Evolutionary conservation across 1,284 basidiomycete genomes (phyloP).

Genomic region (Ustilago cynodontis): DNA sequence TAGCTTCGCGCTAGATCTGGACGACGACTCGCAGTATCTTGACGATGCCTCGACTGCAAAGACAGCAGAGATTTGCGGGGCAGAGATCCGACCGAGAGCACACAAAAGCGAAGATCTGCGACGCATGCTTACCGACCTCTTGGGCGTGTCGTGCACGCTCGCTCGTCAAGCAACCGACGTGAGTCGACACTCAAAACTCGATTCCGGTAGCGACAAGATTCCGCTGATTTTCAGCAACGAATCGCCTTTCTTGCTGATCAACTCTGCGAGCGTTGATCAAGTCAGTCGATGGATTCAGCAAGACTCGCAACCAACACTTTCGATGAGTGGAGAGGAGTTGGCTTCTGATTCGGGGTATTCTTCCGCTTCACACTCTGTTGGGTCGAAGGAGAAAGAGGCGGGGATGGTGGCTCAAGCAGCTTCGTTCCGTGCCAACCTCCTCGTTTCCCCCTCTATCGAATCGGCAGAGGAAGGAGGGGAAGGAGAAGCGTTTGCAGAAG

Average conservation of each 20-base stretch:
- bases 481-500: conserved; percentile 30
- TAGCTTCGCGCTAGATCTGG: conserved; percentile 5
- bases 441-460: conserved; percentile 22
- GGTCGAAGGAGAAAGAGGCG: background rate
- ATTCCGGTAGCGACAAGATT: conserved; percentile 26
- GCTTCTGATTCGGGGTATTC: conserved; percentile 49
- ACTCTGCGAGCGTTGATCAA: conserved; percentile 32
- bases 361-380: conserved; percentile 11
- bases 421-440: conserved; percentile 56
- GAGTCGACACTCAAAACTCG: conserved; percentile 41
- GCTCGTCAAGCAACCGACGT: conserved; percentile 31
- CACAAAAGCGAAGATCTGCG: conserved; percentile 30
- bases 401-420: conserved; percentile 19
- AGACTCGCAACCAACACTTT: background rate
- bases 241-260: conserved; percentile 58
- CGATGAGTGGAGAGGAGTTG: conserved; percentile 14
- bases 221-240: conserved; percentile 60
- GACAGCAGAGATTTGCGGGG: conserved; percentile 29
- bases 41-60: background rate
- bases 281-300: conserved; percentile 44
- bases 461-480: background rate
- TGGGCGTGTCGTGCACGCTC: conserved; percentile 49
- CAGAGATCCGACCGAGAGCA: conserved; percentile 26
- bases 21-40: conserved; percentile 34
- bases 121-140: conserved; percentile 30